Base-by-base conservation (phyloP, 371 early-diverging fungal genomes). In the Rhizopus microsporus region DNA sequence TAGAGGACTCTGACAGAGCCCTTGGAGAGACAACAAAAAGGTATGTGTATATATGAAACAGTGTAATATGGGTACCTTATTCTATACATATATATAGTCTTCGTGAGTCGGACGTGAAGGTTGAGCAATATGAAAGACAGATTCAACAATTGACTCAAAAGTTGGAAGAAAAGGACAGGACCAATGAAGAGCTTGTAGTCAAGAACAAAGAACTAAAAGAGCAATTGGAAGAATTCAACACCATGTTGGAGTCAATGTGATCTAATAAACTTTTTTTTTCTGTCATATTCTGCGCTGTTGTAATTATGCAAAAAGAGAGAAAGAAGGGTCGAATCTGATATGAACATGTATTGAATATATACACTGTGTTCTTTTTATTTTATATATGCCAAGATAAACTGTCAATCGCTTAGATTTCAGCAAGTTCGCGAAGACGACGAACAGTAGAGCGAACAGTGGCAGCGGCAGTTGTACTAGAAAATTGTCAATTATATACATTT, bases 361-460 rank as follows among this genome's bases (percentile, higher is more conserved):
- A 23, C 29, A 46, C 15, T 29, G 29, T 46, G 17, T 15, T 46
- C 29, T 46, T 23, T 29, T 46, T 9, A 29, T 46, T 43, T 43
- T 43, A 15, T 10, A n/a, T 43, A 15, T 29, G 15, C 46, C 46
- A 46, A 46, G 46, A 46, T 23, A 43, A 46, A 23, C 38, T 43
- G 7, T 43, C 16, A 54, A 31, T 10, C 49, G 44, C 45, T 91
- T 95, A 97, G 73, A 90, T 86, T 82, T 95, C 96, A 70, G 90
- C 88, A 67, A 97, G 65, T 74, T 97, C 98, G 72, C 98, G 94
- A 61, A 94, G 95, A 94, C 98, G 98, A 86, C 98, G 96, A 77
- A 96, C 86, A 78, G 94, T 93, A 60, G 91, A 89, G 74, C 98
- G 93, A 68, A 92, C 90, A 59, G 96, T 90, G 66, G 91, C 86